Percentiles rank a stretch among this genome's conserved stretches.
Evolutionary conservation across 108 stramenopile species (phyloP).

Genomic region (Aurantiochytrium sp.): DNA sequence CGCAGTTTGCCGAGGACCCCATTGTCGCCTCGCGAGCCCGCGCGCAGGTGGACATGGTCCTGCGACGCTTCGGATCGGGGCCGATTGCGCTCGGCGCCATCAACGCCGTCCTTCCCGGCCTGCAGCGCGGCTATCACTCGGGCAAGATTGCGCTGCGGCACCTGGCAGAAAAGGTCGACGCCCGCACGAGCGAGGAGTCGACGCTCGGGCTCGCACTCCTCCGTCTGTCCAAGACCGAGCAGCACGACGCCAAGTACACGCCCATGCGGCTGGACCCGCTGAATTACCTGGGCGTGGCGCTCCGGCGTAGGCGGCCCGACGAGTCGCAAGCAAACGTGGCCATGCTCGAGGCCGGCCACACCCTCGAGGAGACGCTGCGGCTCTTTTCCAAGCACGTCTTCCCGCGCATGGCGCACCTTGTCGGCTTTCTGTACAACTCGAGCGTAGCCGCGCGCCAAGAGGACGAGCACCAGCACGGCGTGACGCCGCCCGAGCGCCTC

Average conservation of each 20-base stretch:
- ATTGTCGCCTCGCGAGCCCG: neutral
- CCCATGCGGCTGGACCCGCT: neutral
- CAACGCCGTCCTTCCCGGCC: neutral
- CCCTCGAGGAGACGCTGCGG: neutral
- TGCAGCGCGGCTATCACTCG: neutral
- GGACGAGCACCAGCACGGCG: constrained; percentile 8
- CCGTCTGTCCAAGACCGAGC: neutral
- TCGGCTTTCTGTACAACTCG: neutral
- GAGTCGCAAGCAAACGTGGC: neutral
- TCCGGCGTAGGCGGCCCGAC: neutral
- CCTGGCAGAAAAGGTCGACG: neutral
- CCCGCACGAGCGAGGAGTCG: neutral
- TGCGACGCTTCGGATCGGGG: neutral
- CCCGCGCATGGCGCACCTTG: neutral
- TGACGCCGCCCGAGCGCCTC: neutral
- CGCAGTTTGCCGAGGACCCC: neutral
- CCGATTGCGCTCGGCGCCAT: neutral
- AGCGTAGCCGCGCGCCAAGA: neutral
- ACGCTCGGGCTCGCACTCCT: neutral
- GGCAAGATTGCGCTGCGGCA: neutral
- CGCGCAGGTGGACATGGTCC: neutral
- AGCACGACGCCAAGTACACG: neutral
- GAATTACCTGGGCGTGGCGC: neutral
- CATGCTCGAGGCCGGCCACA: neutral
- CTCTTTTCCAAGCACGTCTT: neutral